Evolutionary conservation across 2,329 filamentous ascomycete genomes (phyloP).

Genomic region (Xylariaceae sp.): DNA sequence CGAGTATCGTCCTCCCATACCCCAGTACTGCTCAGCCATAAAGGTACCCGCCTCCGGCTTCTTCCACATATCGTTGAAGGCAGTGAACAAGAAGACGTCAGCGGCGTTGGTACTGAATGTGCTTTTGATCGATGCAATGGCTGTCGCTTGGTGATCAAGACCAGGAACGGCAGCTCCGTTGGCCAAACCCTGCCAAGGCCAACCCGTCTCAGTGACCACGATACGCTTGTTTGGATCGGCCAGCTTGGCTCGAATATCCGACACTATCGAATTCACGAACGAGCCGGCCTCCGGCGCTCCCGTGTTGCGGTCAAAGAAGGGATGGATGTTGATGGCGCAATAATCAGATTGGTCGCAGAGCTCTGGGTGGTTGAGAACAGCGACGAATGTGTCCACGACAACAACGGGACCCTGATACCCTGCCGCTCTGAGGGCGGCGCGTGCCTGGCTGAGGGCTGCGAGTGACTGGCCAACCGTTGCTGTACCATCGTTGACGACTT

Average conservation of each 20-base stretch:
- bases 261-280: slow-evolving; percentile 58
- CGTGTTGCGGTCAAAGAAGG: slow-evolving; percentile 70
- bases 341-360: slow-evolving; percentile 72
- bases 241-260: slow-evolving; percentile 39
- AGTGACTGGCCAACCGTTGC: slow-evolving; percentile 51
- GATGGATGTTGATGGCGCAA: slow-evolving; percentile 75
- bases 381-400: slow-evolving; percentile 72
- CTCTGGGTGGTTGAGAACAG: slow-evolving; percentile 58
- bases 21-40: slow-evolving; percentile 73
- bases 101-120: slow-evolving; percentile 48
- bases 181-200: slow-evolving; percentile 63
- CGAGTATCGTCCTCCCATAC: slow-evolving; percentile 43
- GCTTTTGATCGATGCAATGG: slow-evolving; percentile 59
- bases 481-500: slow-evolving; percentile 63
- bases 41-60: slow-evolving; percentile 55
- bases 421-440: slow-evolving; percentile 50
- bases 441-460: slow-evolving; percentile 52
- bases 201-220: slow-evolving; percentile 78
- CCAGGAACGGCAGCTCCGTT: slow-evolving; percentile 68
- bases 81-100: slow-evolving; percentile 67
- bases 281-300: slow-evolving; percentile 56
- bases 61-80: slow-evolving; percentile 81
- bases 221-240: slow-evolving; percentile 49
- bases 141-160: slow-evolving; percentile 57
- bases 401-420: slow-evolving; percentile 72